Evolutionary conservation across 169 alveolate genomes (phyloP).

Genomic region (Eimeria falciformis): DNA sequence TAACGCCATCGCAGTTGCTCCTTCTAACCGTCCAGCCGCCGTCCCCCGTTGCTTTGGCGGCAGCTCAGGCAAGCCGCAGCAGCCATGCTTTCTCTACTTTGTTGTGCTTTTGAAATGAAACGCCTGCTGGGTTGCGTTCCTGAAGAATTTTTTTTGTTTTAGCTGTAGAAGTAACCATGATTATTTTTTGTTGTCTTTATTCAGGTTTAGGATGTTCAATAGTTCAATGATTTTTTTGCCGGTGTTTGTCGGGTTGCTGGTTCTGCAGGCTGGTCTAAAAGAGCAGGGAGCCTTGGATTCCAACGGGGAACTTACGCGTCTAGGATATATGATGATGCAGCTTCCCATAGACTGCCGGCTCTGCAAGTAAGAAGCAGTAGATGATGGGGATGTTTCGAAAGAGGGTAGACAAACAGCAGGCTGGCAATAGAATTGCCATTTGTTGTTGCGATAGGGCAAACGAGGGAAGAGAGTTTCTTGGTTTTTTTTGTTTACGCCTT

Average conservation of each 20-base stretch:
- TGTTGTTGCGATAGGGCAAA: too few species aligned
- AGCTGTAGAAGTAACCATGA: too few species aligned
- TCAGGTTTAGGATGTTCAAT: too few species aligned
- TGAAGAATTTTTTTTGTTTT: too few species aligned
- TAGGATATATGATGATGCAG: constrained; percentile 75
- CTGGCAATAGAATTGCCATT: too few species aligned
- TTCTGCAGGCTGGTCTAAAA: neutral
- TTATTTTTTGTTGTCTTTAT: too few species aligned
- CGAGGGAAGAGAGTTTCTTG: neutral
- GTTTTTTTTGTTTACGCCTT: neutral
- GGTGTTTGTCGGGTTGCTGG: constrained; percentile 16
- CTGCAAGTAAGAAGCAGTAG: constrained; percentile 56
- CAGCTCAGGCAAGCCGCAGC: constrained; percentile 19
- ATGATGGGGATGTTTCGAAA: too few species aligned
- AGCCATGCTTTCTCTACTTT: too few species aligned
- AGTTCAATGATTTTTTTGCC: too few species aligned
- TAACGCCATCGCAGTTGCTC: constrained; percentile 64
- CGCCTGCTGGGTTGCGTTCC: too few species aligned
- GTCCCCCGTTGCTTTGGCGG: constrained; percentile 52
- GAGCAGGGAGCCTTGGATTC: constrained; percentile 47
- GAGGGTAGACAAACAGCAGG: too few species aligned
- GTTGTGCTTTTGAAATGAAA: too few species aligned
- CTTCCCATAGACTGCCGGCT: constrained; percentile 75
- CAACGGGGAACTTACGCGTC: constrained; percentile 67
- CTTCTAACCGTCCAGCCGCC: constrained; percentile 76